phyloP scores from a whole-genome alignment of 805 yeast species.

The Kodamaea fukazawae region DNA sequence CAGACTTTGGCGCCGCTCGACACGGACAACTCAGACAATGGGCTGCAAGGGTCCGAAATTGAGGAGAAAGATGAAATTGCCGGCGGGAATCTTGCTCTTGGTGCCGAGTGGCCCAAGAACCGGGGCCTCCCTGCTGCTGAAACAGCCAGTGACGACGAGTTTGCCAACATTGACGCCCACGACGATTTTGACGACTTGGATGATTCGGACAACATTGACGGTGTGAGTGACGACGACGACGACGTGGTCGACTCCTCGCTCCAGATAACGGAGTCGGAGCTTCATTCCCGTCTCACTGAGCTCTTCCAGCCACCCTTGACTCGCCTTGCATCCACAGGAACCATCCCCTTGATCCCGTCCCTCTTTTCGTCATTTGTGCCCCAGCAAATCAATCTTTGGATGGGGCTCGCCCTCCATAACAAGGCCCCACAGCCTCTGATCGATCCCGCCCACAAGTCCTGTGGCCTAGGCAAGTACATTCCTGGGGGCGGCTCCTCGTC shows the following conservation, averaged over 20 bases:
- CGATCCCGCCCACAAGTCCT: constrained; percentile 3
- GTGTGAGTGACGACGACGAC: constrained; percentile 18
- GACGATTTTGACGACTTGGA: constrained; percentile 9
- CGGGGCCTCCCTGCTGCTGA: too few relatives aligned
- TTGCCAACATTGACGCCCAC: too few relatives aligned
- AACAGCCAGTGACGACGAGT: background rate
- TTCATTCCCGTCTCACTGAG: constrained; percentile 41
- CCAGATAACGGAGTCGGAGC: constrained; percentile 30
- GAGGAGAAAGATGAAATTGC: constrained; percentile 2
- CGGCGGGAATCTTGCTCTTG: constrained; percentile 17
- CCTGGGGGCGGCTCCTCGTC: constrained; percentile 52
- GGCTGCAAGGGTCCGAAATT: too few relatives aligned
- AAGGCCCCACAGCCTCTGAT: constrained; percentile 4
- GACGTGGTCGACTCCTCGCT: constrained; percentile 27
- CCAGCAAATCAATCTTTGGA: constrained; percentile 76
- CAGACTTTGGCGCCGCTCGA: too few relatives aligned
- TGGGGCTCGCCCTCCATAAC: constrained; percentile 43
- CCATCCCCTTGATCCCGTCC: constrained; percentile 40
- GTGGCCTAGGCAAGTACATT: constrained; percentile 47
- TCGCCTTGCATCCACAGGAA: constrained; percentile 24
- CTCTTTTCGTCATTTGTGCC: constrained; percentile 48
- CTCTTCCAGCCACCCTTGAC: constrained; percentile 64
- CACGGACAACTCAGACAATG: too few relatives aligned
- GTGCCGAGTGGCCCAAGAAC: too few relatives aligned
- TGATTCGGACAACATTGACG: constrained; percentile 11